Conservation (phyloP, 2,329 filamentous ascomycete genomes). For the Dichotomopilus funicola region DNA sequence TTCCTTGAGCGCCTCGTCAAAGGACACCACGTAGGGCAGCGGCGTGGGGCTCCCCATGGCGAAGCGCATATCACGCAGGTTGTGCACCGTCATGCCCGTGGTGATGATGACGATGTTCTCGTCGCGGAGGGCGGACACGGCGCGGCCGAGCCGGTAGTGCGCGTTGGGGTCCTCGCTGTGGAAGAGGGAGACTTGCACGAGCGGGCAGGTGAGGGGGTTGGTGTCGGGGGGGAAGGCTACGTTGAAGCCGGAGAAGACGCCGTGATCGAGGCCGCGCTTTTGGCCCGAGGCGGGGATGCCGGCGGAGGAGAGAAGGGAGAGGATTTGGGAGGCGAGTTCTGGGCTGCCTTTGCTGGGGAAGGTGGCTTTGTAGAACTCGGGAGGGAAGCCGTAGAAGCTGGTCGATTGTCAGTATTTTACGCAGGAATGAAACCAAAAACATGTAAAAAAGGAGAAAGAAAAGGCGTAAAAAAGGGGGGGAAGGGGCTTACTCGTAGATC, state of each 20-base stretch:
- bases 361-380: constrained; percentile 60
- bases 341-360: constrained; percentile 59
- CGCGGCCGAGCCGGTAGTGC: constrained; percentile 62
- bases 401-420: background rate
- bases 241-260: constrained; percentile 65
- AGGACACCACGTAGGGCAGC: constrained; percentile 53
- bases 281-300: constrained; percentile 55
- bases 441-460: too few relatives aligned
- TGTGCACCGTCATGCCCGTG: constrained; percentile 71
- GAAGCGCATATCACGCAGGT: constrained; percentile 51
- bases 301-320: constrained; percentile 46
- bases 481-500: constrained; percentile 56
- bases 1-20: constrained; percentile 62
- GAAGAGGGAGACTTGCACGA: constrained; percentile 69
- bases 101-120: constrained; percentile 62
- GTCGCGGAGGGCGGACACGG: constrained; percentile 58
- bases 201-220: constrained; percentile 58
- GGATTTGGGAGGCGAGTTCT: constrained; percentile 52
- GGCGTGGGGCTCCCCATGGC: constrained; percentile 39
- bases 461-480: background rate
- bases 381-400: constrained; percentile 63
- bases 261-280: constrained; percentile 64
- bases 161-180: constrained; percentile 55
- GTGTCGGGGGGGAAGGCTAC: constrained; percentile 54
- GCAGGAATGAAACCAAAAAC: too few relatives aligned